A percentile compares a stretch with the other conserved stretches of the same genome.
Conservation (phyloP, 768 basidiomycete genomes). For the Leccinellum albellum region DNA sequence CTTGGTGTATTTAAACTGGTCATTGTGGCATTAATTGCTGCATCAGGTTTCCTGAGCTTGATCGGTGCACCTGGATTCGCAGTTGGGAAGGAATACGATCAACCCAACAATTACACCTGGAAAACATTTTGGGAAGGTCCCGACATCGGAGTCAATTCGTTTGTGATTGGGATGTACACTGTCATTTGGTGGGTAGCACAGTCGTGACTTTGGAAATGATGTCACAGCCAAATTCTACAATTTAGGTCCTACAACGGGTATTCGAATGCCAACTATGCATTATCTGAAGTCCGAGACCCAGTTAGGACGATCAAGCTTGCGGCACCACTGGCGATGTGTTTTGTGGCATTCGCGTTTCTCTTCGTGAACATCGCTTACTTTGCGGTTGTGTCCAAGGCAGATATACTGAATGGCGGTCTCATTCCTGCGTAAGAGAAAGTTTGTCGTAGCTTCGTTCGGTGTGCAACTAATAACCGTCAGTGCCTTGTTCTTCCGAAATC, state of each 20-base stretch:
- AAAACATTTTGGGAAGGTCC: slow-evolving; percentile 61
- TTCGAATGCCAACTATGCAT: slow-evolving; percentile 69
- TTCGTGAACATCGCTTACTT: slow-evolving; percentile 72
- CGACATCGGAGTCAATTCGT: slow-evolving; percentile 51
- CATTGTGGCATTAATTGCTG: slow-evolving; percentile 47
- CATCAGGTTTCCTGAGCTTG: slow-evolving; percentile 53
- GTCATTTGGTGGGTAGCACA: slow-evolving; percentile 55
- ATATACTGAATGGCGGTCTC: slow-evolving; percentile 60
- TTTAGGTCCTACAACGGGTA: slow-evolving; percentile 75
- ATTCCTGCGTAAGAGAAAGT: slow-evolving; percentile 62
- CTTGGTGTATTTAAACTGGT: slow-evolving; percentile 62
- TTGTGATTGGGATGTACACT: slow-evolving; percentile 61
- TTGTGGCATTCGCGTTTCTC: slow-evolving; percentile 59
- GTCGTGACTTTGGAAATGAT: background rate
- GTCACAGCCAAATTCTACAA: background rate
- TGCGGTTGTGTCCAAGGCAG: slow-evolving; percentile 64
- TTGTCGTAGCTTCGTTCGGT: background rate
- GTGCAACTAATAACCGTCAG: slow-evolving; percentile 27
- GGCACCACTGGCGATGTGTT: slow-evolving; percentile 59
- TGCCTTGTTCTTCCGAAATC: slow-evolving; percentile 70
- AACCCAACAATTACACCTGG: slow-evolving; percentile 59
- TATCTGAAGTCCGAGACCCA: slow-evolving; percentile 69
- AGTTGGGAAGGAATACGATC: slow-evolving; percentile 47
- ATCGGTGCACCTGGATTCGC: slow-evolving; percentile 46
- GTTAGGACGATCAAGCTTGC: slow-evolving; percentile 68